Conservation (phyloP, 1,139 yeast genomes). For the Lodderomyces elongisporus region DNA sequence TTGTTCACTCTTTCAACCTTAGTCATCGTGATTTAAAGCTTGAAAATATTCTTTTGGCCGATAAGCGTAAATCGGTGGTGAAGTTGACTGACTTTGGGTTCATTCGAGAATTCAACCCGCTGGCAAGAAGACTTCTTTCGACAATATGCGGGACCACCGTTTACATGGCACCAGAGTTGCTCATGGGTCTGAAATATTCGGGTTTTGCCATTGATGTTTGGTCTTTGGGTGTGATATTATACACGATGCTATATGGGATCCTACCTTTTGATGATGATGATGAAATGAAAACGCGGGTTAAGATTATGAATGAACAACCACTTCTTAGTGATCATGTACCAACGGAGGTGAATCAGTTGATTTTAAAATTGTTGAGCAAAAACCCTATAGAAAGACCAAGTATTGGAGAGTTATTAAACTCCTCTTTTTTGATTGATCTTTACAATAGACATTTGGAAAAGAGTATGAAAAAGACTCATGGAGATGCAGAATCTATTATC, state of each 20-base stretch:
- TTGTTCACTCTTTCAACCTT: constrained; percentile 76
- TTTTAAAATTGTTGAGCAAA: constrained; percentile 56
- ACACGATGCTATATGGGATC: constrained; percentile 77
- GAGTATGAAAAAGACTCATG: constrained; percentile 10
- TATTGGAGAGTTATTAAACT: constrained; percentile 53
- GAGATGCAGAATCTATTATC: constrained; percentile 34
- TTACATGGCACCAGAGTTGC: constrained; percentile 94
- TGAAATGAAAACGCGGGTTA: constrained; percentile 55
- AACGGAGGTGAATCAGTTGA: constrained; percentile 44
- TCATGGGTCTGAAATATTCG: constrained; percentile 62
- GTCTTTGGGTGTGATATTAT: constrained; percentile 93
- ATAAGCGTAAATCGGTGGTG: constrained; percentile 49
- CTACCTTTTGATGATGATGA: constrained; percentile 92
- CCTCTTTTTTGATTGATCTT: constrained; percentile 52
- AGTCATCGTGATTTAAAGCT: constrained; percentile 88
- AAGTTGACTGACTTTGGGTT: constrained; percentile 92
- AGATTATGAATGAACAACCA: constrained; percentile 67
- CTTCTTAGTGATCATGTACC: constrained; percentile 41
- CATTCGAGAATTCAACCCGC: constrained; percentile 67
- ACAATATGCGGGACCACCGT: constrained; percentile 94
- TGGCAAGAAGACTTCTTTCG: constrained; percentile 52
- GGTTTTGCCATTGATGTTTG: constrained; percentile 86
- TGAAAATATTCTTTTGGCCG: constrained; percentile 78
- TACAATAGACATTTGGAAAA: constrained; percentile 24
- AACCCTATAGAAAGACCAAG: constrained; percentile 62